Evolutionary conservation across 2,329 filamentous ascomycete species (phyloP).

Genomic region (Ceratocystiopsis minuta): DNA sequence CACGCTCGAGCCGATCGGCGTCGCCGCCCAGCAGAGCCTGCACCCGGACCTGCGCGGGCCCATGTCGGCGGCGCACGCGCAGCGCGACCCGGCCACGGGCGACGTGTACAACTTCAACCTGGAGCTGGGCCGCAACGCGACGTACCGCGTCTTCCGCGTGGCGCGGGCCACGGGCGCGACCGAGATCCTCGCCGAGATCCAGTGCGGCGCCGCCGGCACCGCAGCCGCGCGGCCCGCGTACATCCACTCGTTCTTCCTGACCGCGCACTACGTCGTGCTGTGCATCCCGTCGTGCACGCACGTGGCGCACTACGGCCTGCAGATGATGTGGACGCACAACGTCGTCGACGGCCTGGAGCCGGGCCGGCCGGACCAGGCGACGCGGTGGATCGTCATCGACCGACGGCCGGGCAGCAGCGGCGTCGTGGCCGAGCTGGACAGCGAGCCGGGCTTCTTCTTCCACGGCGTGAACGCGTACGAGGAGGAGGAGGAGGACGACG

Average conservation of each 20-base stretch:
- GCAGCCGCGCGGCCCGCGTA: conserved; percentile 38
- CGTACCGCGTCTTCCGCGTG: conserved; percentile 53
- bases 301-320: conserved; percentile 36
- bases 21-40: conserved; percentile 39
- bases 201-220: conserved; percentile 19
- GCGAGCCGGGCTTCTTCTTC: conserved; percentile 57
- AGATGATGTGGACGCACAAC: conserved; percentile 46
- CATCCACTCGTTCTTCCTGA: conserved; percentile 68
- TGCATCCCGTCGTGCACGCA: conserved; percentile 50
- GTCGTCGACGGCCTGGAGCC: conserved; percentile 48
- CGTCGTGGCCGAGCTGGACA: conserved; percentile 50
- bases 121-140: conserved; percentile 33
- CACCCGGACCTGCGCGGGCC: conserved; percentile 52
- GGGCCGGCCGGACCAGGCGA: conserved; percentile 37
- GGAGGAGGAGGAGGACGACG: conserved; percentile 23
- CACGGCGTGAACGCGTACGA: conserved; percentile 67
- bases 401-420: conserved; percentile 33
- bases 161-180: conserved; percentile 44
- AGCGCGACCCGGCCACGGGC: conserved; percentile 52
- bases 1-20: conserved; percentile 54
- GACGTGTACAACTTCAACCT: conserved; percentile 73
- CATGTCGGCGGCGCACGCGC: conserved; percentile 52
- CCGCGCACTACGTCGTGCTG: conserved; percentile 50
- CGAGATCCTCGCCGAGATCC: conserved; percentile 42
- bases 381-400: conserved; percentile 61